These are phyloP conservation scores for Malassezia equina DNA, from an alignment of 1,284 basidiomycete species.

Conservation along the genomic window DNA sequence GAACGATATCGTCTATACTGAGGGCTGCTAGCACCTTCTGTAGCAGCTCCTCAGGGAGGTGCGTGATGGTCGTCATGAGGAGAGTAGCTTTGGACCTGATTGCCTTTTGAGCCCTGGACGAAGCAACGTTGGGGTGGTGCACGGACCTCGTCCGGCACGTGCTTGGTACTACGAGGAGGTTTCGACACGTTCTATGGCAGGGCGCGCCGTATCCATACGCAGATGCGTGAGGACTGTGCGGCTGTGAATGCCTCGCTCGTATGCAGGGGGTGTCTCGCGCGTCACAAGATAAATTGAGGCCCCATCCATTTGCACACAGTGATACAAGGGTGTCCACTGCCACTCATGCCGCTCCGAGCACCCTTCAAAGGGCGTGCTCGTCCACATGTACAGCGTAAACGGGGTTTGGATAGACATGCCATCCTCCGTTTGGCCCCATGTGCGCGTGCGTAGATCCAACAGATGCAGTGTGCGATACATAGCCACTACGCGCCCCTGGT, in stretches of 20 bases:
- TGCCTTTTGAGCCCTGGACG: background rate
- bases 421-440: background rate
- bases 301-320: background rate
- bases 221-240: background rate
- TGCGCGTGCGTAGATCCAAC: background rate
- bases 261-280: background rate
- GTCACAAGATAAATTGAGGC: background rate
- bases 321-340: background rate
- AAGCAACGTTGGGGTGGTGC: too few species aligned
- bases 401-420: background rate
- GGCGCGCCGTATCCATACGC: background rate
- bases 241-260: background rate
- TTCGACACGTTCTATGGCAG: background rate
- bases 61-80: background rate
- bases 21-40: slow-evolving; percentile 13
- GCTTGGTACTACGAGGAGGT: too few species aligned
- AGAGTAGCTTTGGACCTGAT: too few species aligned
- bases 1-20: background rate
- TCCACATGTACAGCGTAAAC: slow-evolving; percentile 9
- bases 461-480: background rate
- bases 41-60: slow-evolving; percentile 22
- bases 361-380: background rate
- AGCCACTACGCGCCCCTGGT: slow-evolving; percentile 3
- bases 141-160: background rate
- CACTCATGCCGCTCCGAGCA: background rate